A percentile compares a stretch with the other conserved stretches of the same genome.
Evolutionary conservation across 2,329 filamentous ascomycete species (phyloP).

Genomic region (Phyllosticta citrichinensis): DNA sequence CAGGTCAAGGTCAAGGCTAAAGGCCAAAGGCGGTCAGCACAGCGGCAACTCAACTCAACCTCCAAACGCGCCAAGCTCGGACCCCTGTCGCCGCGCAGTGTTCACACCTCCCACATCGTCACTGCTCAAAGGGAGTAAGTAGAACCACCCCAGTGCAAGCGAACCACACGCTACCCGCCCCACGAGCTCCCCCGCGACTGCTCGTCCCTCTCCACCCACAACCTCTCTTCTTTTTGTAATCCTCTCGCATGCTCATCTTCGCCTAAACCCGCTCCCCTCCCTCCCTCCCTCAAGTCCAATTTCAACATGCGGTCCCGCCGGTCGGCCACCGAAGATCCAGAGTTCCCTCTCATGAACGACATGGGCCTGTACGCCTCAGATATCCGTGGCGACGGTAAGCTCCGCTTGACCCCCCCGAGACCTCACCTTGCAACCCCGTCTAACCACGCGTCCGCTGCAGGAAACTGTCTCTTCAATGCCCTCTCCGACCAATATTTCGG

Average conservation of each 20-base stretch:
- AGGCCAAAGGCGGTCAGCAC: conserved; percentile 5
- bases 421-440: conserved; percentile 9
- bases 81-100: conserved; percentile 6
- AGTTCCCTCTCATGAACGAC: conserved; percentile 47
- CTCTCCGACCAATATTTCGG: conserved; percentile 59
- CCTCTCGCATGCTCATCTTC: conserved; percentile 2
- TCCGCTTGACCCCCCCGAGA: conserved; percentile 1
- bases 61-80: conserved; percentile 8
- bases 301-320: conserved; percentile 12
- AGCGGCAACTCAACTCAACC: not conserved
- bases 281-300: conserved; percentile 12
- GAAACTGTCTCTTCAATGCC: conserved; percentile 61
- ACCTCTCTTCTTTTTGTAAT: conserved; percentile 17
- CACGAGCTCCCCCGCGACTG: conserved; percentile 17
- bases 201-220: conserved; percentile 18
- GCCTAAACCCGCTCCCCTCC: conserved; percentile 14
- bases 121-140: conserved; percentile 6
- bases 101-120: conserved; percentile 3
- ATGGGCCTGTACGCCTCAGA: conserved; percentile 49
- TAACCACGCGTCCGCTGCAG: conserved; percentile 30
- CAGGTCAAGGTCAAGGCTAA: too few relatives aligned
- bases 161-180: conserved; percentile 11
- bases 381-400: conserved; percentile 53
- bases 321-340: conserved; percentile 20
- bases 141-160: conserved; percentile 4